Percentiles rank a stretch among this genome's conserved stretches.
phyloP scores from a whole-genome alignment of 208 protist genomes.

The Crithidia sp. region DNA sequence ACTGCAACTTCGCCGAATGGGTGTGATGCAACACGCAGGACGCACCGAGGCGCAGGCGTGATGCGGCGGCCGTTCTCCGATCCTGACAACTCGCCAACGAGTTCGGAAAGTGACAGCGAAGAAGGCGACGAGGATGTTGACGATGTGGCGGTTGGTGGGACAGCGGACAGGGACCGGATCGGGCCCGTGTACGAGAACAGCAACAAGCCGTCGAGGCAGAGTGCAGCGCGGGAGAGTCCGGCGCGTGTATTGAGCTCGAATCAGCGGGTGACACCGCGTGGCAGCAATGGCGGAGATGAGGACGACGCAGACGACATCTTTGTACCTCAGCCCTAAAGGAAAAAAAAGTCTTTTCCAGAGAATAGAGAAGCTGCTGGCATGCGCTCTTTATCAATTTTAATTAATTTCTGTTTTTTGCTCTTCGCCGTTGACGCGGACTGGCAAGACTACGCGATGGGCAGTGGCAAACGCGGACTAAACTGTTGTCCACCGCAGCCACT shows the following conservation, averaged over 20 bases:
- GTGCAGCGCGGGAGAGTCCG: background rate
- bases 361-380: no score
- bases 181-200: background rate
- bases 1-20: background rate
- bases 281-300: background rate
- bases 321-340: constrained; percentile 11
- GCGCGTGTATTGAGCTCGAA: constrained; percentile 35
- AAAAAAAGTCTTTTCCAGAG: background rate
- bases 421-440: no score
- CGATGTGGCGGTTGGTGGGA: background rate
- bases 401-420: background rate
- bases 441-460: no score
- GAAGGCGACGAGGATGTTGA: background rate
- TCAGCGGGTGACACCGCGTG: constrained; percentile 11
- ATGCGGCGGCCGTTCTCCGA: constrained; percentile 17
- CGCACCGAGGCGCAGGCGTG: background rate
- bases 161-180: background rate
- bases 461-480: no score
- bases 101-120: constrained; percentile 29
- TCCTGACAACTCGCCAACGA: constrained; percentile 35
- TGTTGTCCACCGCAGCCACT: no score
- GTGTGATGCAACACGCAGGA: background rate
- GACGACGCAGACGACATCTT: constrained; percentile 30
- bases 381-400: background rate
- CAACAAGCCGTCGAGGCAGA: background rate